Percentiles rank a stretch among this genome's conserved stretches.
phyloP scores from a whole-genome alignment of 2,329 filamentous ascomycete species.

The Phyllosticta ampelicida region DNA sequence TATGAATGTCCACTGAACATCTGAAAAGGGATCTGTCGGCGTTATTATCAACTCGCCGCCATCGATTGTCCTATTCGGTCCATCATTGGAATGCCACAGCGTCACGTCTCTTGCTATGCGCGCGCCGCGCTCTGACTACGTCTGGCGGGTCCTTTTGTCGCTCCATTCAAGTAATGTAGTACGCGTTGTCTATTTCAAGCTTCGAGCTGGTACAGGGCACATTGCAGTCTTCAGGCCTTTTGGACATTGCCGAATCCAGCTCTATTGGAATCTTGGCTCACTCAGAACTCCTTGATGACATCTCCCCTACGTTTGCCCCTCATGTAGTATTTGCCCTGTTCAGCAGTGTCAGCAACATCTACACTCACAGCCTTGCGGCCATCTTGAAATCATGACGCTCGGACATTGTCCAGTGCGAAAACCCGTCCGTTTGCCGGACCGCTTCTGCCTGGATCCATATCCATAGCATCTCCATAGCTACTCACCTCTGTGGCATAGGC shows the following conservation, averaged over 20 bases:
- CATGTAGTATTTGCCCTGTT: conserved; percentile 73
- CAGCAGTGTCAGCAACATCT: conserved; percentile 3
- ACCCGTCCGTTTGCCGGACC: not conserved
- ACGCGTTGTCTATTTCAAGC: not conserved
- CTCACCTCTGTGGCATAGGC: conserved; percentile 81
- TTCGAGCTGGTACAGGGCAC: not conserved
- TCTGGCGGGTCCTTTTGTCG: not conserved
- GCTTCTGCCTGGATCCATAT: not conserved
- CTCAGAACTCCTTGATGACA: conserved; percentile 65
- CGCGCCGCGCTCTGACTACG: not conserved
- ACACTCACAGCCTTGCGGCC: conserved; percentile 9
- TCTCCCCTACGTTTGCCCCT: conserved; percentile 85
- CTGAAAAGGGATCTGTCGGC: not conserved
- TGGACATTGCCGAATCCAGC: not conserved
- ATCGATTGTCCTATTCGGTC: not conserved
- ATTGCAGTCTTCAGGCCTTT: not conserved
- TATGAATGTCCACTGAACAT: not conserved
- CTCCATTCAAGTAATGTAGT: not conserved
- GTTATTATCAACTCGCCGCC: not conserved
- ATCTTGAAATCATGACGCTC: not conserved
- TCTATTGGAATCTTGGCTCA: conserved; percentile 31
- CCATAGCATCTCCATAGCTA: conserved; percentile 16
- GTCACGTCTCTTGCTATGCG: not conserved
- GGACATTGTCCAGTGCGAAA: not conserved
- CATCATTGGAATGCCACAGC: not conserved